These are phyloP conservation scores for Arthroderma uncinatum DNA, from an alignment of 2,329 filamentous ascomycete genomes.

Conservation along the genomic window DNA sequence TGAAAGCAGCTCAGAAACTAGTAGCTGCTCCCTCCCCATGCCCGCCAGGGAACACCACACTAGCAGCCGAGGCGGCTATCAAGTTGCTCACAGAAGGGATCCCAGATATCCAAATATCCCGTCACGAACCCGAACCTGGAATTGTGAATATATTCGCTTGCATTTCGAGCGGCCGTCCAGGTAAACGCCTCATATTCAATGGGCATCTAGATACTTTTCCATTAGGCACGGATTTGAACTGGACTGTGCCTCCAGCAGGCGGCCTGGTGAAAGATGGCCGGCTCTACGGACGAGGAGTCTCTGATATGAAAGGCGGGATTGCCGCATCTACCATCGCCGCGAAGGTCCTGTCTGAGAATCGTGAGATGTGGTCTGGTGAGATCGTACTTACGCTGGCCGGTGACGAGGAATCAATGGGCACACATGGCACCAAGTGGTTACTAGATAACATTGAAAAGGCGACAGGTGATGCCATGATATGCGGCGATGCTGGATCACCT, in stretches of 20 bases:
- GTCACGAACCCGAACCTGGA: conserved; percentile 3
- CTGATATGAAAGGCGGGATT: conserved; percentile 13
- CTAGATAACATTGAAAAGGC: conserved; percentile 10
- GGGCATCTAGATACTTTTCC: conserved; percentile 13
- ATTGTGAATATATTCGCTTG: conserved; percentile 10
- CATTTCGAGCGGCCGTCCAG: conserved; percentile 10
- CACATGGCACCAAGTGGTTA: conserved; percentile 9
- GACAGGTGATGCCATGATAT: conserved; percentile 11
- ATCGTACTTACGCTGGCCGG: conserved; percentile 12
- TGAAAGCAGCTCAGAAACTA: conserved; percentile 3
- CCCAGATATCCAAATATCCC: conserved; percentile 10
- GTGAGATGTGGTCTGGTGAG: conserved; percentile 11
- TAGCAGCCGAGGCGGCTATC: conserved; percentile 8
- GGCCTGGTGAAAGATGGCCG: conserved; percentile 9
- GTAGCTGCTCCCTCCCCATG: conserved; percentile 9
- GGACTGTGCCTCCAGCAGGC: conserved; percentile 7
- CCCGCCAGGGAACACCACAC: conserved; percentile 9
- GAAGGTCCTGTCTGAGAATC: conserved; percentile 9
- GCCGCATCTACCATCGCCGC: conserved; percentile 10
- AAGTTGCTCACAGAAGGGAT: conserved; percentile 6
- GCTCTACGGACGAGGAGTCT: conserved; percentile 11
- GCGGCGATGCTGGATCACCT: conserved; percentile 10
- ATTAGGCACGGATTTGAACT: conserved; percentile 4
- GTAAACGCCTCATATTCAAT: conserved; percentile 12
- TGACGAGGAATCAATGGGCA: conserved; percentile 12